Percentiles rank a stretch among this genome's conserved stretches.
Conservation (phyloP, 345 rosid genomes). For the Salix brachista region DNA sequence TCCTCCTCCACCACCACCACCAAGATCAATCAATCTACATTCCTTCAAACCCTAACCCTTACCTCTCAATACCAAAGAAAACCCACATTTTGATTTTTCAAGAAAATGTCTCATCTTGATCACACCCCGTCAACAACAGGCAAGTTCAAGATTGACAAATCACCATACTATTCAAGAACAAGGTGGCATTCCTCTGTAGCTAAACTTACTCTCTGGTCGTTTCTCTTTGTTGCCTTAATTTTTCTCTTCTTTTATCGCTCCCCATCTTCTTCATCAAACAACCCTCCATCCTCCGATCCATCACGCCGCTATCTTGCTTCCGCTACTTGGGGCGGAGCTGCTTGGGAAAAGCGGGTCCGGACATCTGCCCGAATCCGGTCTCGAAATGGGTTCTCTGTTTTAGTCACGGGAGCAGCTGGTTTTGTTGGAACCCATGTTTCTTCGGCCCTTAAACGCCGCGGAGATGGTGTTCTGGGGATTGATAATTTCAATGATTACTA, state of each 20-base stretch:
- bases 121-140: constrained; percentile 83
- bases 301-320: constrained; percentile 82
- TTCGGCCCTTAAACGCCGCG: constrained; percentile 71
- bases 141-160: constrained; percentile 94
- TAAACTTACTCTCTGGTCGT: constrained; percentile 81
- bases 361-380: constrained; percentile 67
- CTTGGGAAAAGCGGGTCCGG: constrained; percentile 65
- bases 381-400: constrained; percentile 59
- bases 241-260: constrained; percentile 80
- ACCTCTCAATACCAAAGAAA: not conserved
- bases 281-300: constrained; percentile 53
- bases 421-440: constrained; percentile 94
- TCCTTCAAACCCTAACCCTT: constrained; percentile 6
- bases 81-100: not conserved
- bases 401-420: constrained; percentile 92
- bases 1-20: not conserved
- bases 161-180: constrained; percentile 48
- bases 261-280: constrained; percentile 44
- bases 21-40: not conserved
- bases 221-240: constrained; percentile 67
- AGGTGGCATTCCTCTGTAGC: constrained; percentile 73
- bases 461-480: constrained; percentile 80
- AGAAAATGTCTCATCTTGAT: constrained; percentile 69
- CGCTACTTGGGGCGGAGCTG: constrained; percentile 69
- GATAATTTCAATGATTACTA: constrained; percentile 92